phyloP scores from a whole-genome alignment of 352 stramenopile species.

The Bremia lactucae region DNA sequence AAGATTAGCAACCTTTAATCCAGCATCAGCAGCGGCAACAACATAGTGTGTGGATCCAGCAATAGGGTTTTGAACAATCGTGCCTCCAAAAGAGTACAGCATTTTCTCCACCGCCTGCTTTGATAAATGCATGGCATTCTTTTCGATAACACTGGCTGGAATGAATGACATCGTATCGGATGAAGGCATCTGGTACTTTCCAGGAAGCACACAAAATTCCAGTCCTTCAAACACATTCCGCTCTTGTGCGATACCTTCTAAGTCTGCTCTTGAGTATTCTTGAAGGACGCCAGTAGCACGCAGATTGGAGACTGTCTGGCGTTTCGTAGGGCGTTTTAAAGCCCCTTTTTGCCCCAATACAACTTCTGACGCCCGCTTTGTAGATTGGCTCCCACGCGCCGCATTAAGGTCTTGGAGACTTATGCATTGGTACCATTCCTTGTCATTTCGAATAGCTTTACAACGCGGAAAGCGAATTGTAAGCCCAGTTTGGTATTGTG shows the following conservation, averaged over 20 bases:
- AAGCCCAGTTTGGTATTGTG: conserved; percentile 67
- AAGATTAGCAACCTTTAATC: conserved; percentile 72
- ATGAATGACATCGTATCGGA: conserved; percentile 9
- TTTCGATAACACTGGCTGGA: conserved; percentile 24
- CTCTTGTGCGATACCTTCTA: conserved; percentile 43
- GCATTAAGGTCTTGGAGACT: conserved; percentile 67
- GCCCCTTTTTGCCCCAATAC: conserved; percentile 51
- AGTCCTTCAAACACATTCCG: conserved; percentile 54
- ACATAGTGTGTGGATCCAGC: conserved; percentile 50
- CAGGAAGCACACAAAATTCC: conserved; percentile 72
- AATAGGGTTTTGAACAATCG: conserved; percentile 72
- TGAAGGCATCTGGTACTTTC: conserved; percentile 42
- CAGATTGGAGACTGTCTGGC: conserved; percentile 7
- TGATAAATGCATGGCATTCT: conserved; percentile 26
- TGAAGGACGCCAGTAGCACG: conserved; percentile 33
- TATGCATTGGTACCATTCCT: conserved; percentile 75
- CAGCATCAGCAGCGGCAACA: conserved; percentile 42
- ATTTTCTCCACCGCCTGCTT: conserved; percentile 75
- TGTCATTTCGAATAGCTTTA: conserved; percentile 76
- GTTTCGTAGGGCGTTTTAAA: conserved; percentile 34
- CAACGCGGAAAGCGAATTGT: conserved; percentile 74
- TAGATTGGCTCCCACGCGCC: conserved; percentile 45
- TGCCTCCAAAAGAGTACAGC: conserved; percentile 51
- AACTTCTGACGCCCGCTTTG: conserved; percentile 65
- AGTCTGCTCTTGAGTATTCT: conserved; percentile 48